Evolutionary conservation across 352 stramenopile genomes (phyloP), one percentile per base, ranked within the genome.

Genomic region (Plasmopara halstedii): DNA sequence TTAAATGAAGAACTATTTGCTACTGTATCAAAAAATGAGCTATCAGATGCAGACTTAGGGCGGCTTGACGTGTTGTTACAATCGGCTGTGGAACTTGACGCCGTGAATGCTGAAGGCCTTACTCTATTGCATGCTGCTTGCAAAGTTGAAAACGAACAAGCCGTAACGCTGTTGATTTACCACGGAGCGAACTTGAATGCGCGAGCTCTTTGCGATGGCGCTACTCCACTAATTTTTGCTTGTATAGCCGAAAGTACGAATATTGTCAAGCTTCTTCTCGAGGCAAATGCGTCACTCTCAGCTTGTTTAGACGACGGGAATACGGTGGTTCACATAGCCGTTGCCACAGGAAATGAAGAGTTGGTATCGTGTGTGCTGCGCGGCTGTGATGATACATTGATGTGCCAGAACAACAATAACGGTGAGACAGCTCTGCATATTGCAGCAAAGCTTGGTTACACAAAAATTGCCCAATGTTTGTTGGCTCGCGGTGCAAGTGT

Each of bases 401-500:
- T 92, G n/a, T 93, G 95, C 37, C 62, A 85, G 36, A 63, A 88
- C 29, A 97, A 97, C 55, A 74, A 76, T 4, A 70, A 86, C 47
- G 82, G 86, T 14, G 82, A 97, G 35, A 97, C 86, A 1, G 70
- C 90, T 14, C 65, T 95, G 18, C 91, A 98, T 34, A 83, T 96
- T 60, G 85, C 87, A 9, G 67, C 73, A 6, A 67, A 72, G 18
- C 47, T 65, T 19, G 69, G 73, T 2, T 71, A 70, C 46, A 53
- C 58, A 1, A 58, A 59, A 7, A 66, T 66, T 8, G 71, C 85
- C 1, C 53, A 55, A 3, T 46, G 48, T 7, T 53, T 90, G 15
- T 33, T 90, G 22, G 21, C 39, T 0, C 62, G 67, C 20, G 75
- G 73, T 9, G 71, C 71, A 4, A 63, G 62, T 13, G 38, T 38